A percentile compares a stretch with the other conserved stretches of the same genome.
phyloP scores from a whole-genome alignment of 192 early-diverging fungal species.

The Funneliformis geosporum region DNA sequence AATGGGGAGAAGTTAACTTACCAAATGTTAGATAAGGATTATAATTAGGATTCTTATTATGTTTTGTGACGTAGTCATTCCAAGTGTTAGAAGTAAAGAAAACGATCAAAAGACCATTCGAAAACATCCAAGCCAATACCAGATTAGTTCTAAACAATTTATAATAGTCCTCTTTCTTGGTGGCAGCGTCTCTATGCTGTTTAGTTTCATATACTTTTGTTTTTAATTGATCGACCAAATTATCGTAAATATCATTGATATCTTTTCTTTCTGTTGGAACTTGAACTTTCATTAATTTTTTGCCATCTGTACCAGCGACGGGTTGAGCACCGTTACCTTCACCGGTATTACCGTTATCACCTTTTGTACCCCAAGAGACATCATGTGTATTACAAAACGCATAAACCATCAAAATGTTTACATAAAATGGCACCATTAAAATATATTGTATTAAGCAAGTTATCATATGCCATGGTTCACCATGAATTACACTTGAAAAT shows the following conservation, averaged over 20 bases:
- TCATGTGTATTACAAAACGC: slow-evolving; percentile 95
- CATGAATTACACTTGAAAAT: slow-evolving; percentile 70
- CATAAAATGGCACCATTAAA: slow-evolving; percentile 81
- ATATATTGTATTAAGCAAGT: slow-evolving; percentile 87
- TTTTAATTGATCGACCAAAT: slow-evolving; percentile 65
- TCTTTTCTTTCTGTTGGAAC: slow-evolving; percentile 75
- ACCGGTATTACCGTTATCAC: slow-evolving; percentile 64
- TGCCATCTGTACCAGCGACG: slow-evolving; percentile 68
- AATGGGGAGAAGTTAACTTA: neutral
- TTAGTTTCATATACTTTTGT: slow-evolving; percentile 46
- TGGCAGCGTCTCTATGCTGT: slow-evolving; percentile 70
- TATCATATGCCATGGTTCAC: slow-evolving; percentile 91
- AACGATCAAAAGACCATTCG: slow-evolving; percentile 74
- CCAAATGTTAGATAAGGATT: slow-evolving; percentile 19
- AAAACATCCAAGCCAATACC: slow-evolving; percentile 85
- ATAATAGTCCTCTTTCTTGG: slow-evolving; percentile 89
- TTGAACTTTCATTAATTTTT: slow-evolving; percentile 69
- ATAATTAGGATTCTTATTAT: slow-evolving; percentile 1
- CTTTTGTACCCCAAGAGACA: slow-evolving; percentile 94
- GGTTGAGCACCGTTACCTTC: slow-evolving; percentile 75
- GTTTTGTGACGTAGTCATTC: slow-evolving; percentile 28
- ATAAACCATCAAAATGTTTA: slow-evolving; percentile 93
- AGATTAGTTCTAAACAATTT: slow-evolving; percentile 82
- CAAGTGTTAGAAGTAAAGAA: slow-evolving; percentile 59
- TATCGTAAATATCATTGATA: slow-evolving; percentile 83